phyloP scores from a whole-genome alignment of 2,329 filamentous ascomycete genomes.

The Colletotrichum siamense region DNA sequence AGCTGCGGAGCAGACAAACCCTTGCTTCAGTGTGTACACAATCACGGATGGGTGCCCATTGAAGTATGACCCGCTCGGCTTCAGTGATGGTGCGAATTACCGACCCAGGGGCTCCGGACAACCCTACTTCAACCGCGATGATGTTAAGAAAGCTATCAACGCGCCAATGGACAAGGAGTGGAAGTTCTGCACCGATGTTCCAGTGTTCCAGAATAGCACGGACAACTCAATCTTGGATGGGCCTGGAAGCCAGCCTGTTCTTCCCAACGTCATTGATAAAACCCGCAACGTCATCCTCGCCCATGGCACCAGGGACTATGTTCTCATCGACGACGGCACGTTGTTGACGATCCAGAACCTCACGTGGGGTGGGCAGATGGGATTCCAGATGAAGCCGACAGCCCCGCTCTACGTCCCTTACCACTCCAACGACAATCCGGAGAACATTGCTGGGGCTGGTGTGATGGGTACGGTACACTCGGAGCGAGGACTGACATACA shows the following conservation, averaged over 20 bases:
- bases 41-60: constrained; percentile 75
- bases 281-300: constrained; percentile 77
- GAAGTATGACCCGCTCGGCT: constrained; percentile 72
- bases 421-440: constrained; percentile 45
- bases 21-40: constrained; percentile 81
- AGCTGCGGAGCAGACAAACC: constrained; percentile 66
- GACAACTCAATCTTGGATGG: constrained; percentile 51
- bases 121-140: constrained; percentile 74
- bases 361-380: constrained; percentile 76
- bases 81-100: constrained; percentile 70
- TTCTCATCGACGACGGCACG: constrained; percentile 72
- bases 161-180: constrained; percentile 50
- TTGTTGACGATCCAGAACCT: constrained; percentile 80
- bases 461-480: constrained; percentile 73
- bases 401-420: constrained; percentile 73
- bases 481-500: constrained; percentile 78
- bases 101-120: constrained; percentile 61
- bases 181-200: constrained; percentile 48
- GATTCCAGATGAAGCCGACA: constrained; percentile 67
- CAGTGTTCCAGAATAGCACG: constrained; percentile 40
- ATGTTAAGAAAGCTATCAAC: constrained; percentile 74
- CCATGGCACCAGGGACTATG: constrained; percentile 74
- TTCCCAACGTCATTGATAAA: constrained; percentile 75
- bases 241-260: constrained; percentile 60
- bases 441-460: constrained; percentile 59